Base-by-base conservation (phyloP, 768 basidiomycete genomes). In the Pleurotus eryngii region DNA sequence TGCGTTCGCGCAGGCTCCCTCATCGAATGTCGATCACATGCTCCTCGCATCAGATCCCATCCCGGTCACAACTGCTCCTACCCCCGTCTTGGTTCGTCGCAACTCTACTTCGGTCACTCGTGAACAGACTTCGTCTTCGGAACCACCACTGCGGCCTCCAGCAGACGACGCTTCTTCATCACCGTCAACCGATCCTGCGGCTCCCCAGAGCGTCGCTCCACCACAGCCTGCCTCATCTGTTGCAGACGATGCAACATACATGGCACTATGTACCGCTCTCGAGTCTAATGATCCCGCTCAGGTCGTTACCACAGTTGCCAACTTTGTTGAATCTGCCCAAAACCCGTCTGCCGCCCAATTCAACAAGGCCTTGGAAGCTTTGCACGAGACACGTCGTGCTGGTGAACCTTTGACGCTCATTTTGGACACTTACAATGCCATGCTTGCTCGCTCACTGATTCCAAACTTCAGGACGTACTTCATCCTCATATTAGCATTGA, bases 381-480 rank as follows among this genome's bases (percentile, higher is more conserved):
- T 93, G 2, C 63, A 75, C 38, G 64, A 69, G 30, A 72, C 78
- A 50, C 78, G 86, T 61, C 45, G 56, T 15, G 56, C 66, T 8
- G 84, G 84, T 6, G 81, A 82, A 59, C 81, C 84, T 5, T 76
- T 91, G 27, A 69, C 76, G 0, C 65, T 78, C 42, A 70, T 92
- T 38, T 68, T 89, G 54, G 81, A 85, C 49, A 78, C 85, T 2
- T 95, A 95, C 73, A 82, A 90, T 60, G 76, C 83, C 48, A 83
- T 95, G 78, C 72, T 93, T 57, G 72, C 77, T 24, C 76, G 72
- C 27, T 80, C 82, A 15, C 67, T 94, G 3, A 64, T 80, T 0
- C 92, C 95, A 7, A 86, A 86, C 50, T 56, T 72, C 11, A 62
- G 68, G 45, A 92, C 90, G 0, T 93, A 91, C 68, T 65, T 75